Evolutionary conservation across 2,329 filamentous ascomycete genomes (phyloP).

Genomic region (Stagonosporopsis rhizophila): DNA sequence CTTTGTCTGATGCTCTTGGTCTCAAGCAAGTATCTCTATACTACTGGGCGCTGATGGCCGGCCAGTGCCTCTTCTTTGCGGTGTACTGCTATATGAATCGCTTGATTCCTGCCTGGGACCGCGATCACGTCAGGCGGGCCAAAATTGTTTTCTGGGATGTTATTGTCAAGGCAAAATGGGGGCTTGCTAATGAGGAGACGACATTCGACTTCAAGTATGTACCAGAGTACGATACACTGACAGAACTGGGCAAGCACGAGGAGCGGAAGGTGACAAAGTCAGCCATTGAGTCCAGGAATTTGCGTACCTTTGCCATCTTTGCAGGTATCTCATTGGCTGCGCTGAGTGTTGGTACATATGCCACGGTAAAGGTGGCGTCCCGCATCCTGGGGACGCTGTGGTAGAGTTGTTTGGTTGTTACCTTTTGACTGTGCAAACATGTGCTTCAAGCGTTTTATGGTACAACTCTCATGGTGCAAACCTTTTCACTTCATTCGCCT

Average conservation of each 20-base stretch:
- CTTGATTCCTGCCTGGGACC: constrained; percentile 57
- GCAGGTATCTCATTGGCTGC: constrained; percentile 42
- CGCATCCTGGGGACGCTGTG: constrained; percentile 27
- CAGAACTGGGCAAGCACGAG: constrained; percentile 54
- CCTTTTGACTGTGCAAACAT: neutral
- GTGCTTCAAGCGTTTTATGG: neutral
- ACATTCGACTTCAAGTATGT: constrained; percentile 76
- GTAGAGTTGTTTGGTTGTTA: constrained; percentile 9
- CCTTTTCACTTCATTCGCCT: neutral
- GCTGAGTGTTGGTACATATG: constrained; percentile 34
- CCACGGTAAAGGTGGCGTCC: constrained; percentile 35
- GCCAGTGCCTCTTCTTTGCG: constrained; percentile 73
- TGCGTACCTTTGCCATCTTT: constrained; percentile 55
- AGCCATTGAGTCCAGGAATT: constrained; percentile 56
- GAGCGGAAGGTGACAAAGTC: constrained; percentile 49
- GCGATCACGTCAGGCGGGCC: constrained; percentile 59
- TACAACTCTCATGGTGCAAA: neutral
- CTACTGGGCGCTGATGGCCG: constrained; percentile 66
- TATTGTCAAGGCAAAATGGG: constrained; percentile 69
- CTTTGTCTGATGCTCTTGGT: constrained; percentile 66
- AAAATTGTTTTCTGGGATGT: constrained; percentile 64
- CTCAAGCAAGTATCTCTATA: constrained; percentile 64
- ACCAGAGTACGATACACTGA: constrained; percentile 62
- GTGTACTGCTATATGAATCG: constrained; percentile 61
- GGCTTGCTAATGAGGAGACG: constrained; percentile 66